Evolutionary conservation across 75 land plant species (phyloP).

Genomic region (Pinus taeda): DNA sequence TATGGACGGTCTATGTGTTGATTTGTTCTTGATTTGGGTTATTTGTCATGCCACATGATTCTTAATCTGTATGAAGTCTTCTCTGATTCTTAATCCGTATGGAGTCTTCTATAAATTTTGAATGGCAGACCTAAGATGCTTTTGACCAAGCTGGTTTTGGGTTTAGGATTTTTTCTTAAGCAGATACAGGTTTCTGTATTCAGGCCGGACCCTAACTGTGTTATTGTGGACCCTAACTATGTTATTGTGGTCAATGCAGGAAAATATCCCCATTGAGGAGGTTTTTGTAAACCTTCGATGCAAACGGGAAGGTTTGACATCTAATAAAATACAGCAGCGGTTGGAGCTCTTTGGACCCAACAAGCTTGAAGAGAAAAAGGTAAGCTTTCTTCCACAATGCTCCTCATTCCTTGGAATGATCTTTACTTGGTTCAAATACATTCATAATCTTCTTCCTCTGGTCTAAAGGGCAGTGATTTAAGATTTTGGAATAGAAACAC

Average conservation of each 20-base stretch:
- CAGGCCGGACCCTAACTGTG: background rate
- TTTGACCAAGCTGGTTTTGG: background rate
- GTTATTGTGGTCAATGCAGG: conserved; percentile 24
- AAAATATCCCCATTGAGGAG: conserved; percentile 64
- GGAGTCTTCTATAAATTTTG: background rate
- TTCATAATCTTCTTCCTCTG: no score
- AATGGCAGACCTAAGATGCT: background rate
- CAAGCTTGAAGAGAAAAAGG: conserved; percentile 74
- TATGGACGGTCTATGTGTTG: no score
- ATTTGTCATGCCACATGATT: no score
- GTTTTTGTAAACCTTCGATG: conserved; percentile 64
- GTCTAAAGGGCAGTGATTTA: no score
- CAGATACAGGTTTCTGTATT: background rate
- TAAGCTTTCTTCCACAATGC: conserved; percentile 2
- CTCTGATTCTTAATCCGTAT: no score
- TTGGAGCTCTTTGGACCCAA: conserved; percentile 61
- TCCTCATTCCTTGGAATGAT: background rate
- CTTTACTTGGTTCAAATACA: no score
- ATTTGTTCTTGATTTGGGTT: no score
- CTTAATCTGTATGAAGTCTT: no score
- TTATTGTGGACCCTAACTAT: background rate
- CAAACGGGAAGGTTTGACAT: conserved; percentile 41
- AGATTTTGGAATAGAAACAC: no score
- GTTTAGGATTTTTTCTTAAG: background rate
- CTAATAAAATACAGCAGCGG: conserved; percentile 39